Base-by-base conservation (phyloP, 2,329 filamentous ascomycete genomes). In the Colletotrichum viniferum region DNA sequence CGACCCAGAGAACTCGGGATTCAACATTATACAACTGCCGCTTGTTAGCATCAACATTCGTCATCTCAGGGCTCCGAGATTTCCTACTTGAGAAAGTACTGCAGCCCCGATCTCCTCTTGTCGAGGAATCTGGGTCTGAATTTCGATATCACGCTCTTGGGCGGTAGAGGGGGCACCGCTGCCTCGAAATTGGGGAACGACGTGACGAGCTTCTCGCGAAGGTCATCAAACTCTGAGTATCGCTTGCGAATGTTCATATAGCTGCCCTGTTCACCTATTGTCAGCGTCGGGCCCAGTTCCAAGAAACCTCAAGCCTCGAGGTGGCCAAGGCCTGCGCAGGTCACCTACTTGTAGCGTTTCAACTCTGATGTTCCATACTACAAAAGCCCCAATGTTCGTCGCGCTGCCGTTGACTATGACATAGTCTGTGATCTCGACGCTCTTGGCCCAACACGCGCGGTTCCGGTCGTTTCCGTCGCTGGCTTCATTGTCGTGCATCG, bases 1-100 rank as follows among this genome's bases (percentile, higher is more conserved):
- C n/a, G 95, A 97, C 13, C 94, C 94, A 38, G 96, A 95, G 82
- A 98, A 98, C 83, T 98, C 96, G 0, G 96, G 96, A 83, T 98
- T 98, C 34, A 98, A 86, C 78, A 98, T 86, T 76, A 98, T 93
- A 85, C 96, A 98, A 82, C 95, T 98, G 81, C 10, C 36, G 60
- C 16, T 8, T 10, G 48, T 67, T 48, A 74, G 77, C 74, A 74
- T 81, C 72, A 78, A 73, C 72, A 67, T 48, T 62, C 18, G 62
- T 77, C 61, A 79, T 76, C 60, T 75, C 14, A 61, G 14, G 14
- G n/a, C 55, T 16, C 7, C 8, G 18, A 21, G 68, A 8, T 43
- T 34, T 67, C 94, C 76, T 86, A 98, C 96, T 98, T 98, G 70
- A 99, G 87, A 82, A 98, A 99, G 82, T 98, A 98, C 82, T 95